Evolutionary conservation across 2,329 filamentous ascomycete genomes (phyloP), one percentile per base, ranked within the genome.

Genomic region (Pleomassaria siparia): DNA sequence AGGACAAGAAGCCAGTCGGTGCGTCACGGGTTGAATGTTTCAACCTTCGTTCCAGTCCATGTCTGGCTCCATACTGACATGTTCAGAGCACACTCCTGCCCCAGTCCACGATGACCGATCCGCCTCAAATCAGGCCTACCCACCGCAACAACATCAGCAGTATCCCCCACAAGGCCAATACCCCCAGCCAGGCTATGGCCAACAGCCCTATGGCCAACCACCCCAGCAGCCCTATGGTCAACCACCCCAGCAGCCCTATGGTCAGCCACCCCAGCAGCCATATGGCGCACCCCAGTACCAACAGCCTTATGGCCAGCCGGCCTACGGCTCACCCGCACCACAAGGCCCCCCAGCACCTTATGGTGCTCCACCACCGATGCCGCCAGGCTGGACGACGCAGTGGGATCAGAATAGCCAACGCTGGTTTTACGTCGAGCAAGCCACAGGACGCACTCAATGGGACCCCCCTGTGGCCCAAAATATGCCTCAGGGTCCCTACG

Each of bases 371-470:
- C 86, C 54, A 77, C 84, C 20, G 62, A 75, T 41, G 61, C 66
- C 66, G 2, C 65, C 65, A 6, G 84, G 84, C 55, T 88, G 85
- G 84, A 71, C 74, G 22, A 74, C 82, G 20, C 80, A 85, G 66
- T 88, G 79, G 70, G 84, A 88, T 55, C 77, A 81, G 47, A 75
- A 74, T 48, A 73, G 76, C 50, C 80, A 84, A 61, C 80, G 81
- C 46, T 86, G 81, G 73, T 87, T 81, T 71, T 88, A 85, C 60
- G 75, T 83, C 47, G 83, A 87, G 65, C 72, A 81, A 47, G 74
- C 79, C 39, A 81, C 81, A 11, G 82, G 83, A 16, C 78, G 77
- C 48, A 79, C 81, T 0, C 83, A 87, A 66, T 87, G 84, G 84
- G 82, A 86, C 52, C 74, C 77, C 13, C 83, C 84, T 2, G 69